A percentile compares a stretch with the other conserved stretches of the same genome.
These are phyloP conservation scores for Mucor mucedo DNA, from an alignment of 371 early-diverging fungal species.

Conservation along the genomic window DNA sequence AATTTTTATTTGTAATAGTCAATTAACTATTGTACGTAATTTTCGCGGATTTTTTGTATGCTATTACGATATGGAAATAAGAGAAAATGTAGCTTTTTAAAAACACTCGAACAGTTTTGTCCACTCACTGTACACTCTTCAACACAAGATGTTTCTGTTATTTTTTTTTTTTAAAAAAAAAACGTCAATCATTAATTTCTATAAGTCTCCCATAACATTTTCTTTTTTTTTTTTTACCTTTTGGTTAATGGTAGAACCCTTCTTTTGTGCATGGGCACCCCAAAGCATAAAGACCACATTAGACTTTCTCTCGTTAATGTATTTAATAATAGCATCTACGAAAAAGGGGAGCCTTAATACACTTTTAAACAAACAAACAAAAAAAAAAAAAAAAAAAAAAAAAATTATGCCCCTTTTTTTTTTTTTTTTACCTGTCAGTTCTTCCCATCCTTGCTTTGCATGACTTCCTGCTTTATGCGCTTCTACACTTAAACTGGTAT, in stretches of 20 bases:
- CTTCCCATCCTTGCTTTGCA: slow-evolving; percentile 89
- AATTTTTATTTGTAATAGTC: no score
- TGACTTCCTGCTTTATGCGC: slow-evolving; percentile 88
- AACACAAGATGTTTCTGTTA: slow-evolving; percentile 83
- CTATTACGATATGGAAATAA: no score
- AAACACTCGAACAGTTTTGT: no score
- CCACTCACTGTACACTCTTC: no score
- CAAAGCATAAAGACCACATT: slow-evolving; percentile 95
- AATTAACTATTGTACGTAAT: no score
- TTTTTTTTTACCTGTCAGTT: slow-evolving; percentile 72
- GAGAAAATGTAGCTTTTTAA: no score
- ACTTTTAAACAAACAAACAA: background rate
- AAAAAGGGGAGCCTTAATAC: no score
- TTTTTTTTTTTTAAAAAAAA: background rate
- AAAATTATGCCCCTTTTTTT: background rate
- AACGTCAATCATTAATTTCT: background rate
- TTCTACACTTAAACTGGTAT: slow-evolving; percentile 93
- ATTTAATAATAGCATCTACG: slow-evolving; percentile 76
- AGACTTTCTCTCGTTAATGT: slow-evolving; percentile 66
- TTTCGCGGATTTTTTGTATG: no score
- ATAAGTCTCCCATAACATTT: background rate
- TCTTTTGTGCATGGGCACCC: slow-evolving; percentile 91
- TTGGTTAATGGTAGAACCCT: slow-evolving; percentile 63
- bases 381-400: no score
- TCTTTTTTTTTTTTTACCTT: slow-evolving; percentile 55